phyloP scores from a whole-genome alignment of 352 stramenopile species.

The Lagenidium giganteum region DNA sequence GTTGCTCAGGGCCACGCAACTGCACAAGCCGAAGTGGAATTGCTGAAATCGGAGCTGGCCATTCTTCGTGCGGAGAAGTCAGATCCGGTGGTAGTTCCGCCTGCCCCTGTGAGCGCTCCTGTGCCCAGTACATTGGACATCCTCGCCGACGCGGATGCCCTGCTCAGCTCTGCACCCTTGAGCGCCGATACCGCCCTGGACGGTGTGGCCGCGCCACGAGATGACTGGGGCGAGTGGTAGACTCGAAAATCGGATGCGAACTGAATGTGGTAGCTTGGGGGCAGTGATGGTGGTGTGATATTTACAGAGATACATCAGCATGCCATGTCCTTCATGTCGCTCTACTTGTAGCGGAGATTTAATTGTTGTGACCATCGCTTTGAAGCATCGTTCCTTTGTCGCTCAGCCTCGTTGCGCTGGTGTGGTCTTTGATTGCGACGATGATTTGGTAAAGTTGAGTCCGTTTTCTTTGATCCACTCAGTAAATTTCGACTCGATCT shows the following conservation, averaged over 20 bases:
- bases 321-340: too few relatives aligned
- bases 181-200: conserved; percentile 27
- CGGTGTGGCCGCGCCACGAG: conserved; percentile 18
- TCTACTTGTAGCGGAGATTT: too few relatives aligned
- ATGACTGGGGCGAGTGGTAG: conserved; percentile 74
- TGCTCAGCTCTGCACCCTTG: conserved; percentile 16
- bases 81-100: too few relatives aligned
- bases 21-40: conserved; percentile 30
- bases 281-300: too few relatives aligned
- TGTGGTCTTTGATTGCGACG: background rate
- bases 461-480: conserved; percentile 74
- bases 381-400: too few relatives aligned
- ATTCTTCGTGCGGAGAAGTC: conserved; percentile 28
- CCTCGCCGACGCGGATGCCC: conserved; percentile 18
- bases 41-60: conserved; percentile 37
- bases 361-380: too few relatives aligned
- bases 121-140: conserved; percentile 5
- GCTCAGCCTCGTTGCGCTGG: too few relatives aligned
- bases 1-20: conserved; percentile 30
- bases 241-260: conserved; percentile 5
- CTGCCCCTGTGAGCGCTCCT: background rate
- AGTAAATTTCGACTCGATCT: conserved; percentile 72
- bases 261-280: conserved; percentile 11
- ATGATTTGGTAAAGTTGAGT: conserved; percentile 23
- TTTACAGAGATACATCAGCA: too few relatives aligned